A percentile compares a stretch with the other conserved stretches of the same genome.
Evolutionary conservation across 495 filamentous ascomycete species (phyloP).

Genomic region (Penicillium salamii): DNA sequence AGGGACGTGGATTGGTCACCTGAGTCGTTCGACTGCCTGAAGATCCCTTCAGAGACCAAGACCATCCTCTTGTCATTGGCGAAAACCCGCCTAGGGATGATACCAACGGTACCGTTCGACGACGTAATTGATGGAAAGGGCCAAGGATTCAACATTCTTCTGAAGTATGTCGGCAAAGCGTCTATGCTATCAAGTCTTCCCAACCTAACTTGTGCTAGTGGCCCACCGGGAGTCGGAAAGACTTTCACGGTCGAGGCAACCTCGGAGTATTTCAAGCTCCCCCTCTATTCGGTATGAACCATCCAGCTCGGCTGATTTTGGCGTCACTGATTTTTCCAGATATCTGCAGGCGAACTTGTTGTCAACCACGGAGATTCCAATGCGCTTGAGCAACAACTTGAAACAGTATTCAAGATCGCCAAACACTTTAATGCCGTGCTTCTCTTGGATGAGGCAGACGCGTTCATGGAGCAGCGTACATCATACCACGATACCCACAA

Average conservation of each 20-base stretch:
- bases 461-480: constrained; percentile 32
- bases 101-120: constrained; percentile 24
- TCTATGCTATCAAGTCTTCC: neutral
- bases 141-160: constrained; percentile 17
- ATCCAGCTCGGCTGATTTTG: neutral
- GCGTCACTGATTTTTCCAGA: constrained; percentile 14
- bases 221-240: constrained; percentile 32
- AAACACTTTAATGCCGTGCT: constrained; percentile 31
- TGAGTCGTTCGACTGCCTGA: constrained; percentile 18
- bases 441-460: constrained; percentile 46
- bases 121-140: constrained; percentile 25
- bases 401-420: constrained; percentile 24
- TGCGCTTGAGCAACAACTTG: constrained; percentile 19
- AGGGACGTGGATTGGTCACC: constrained; percentile 28
- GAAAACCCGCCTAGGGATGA: constrained; percentile 20
- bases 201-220: constrained; percentile 19
- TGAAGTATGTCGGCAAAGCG: constrained; percentile 15
- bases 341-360: constrained; percentile 21
- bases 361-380: constrained; percentile 17
- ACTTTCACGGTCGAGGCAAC: constrained; percentile 33
- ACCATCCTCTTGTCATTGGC: constrained; percentile 23
- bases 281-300: constrained; percentile 23
- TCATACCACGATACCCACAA: constrained; percentile 24
- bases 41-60: constrained; percentile 24
- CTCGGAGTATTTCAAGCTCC: constrained; percentile 25